A percentile compares a stretch with the other conserved stretches of the same genome.
phyloP scores from a whole-genome alignment of 495 filamentous ascomycete species.

The Talaromyces trachyspermus region DNA sequence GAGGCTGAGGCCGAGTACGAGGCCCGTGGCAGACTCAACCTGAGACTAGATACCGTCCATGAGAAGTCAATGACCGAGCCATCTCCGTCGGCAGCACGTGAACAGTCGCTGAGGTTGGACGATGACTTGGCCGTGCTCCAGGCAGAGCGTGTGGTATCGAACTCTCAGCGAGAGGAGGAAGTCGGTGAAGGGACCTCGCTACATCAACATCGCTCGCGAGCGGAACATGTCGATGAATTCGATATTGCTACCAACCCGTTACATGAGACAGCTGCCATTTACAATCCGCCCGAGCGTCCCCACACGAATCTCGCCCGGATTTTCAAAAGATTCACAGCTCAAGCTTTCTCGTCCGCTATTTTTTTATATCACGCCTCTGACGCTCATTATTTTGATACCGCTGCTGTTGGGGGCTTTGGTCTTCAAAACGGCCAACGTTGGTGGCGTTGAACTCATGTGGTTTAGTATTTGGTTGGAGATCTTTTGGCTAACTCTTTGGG shows the following conservation, averaged over 20 bases:
- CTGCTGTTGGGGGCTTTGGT: slow-evolving; percentile 67
- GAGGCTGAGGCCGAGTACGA: slow-evolving; percentile 11
- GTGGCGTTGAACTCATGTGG: slow-evolving; percentile 76
- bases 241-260: slow-evolving; percentile 67
- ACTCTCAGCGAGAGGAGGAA: slow-evolving; percentile 40
- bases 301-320: slow-evolving; percentile 52
- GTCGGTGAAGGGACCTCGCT: slow-evolving; percentile 35
- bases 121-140: slow-evolving; percentile 82
- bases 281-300: slow-evolving; percentile 62
- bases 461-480: slow-evolving; percentile 94
- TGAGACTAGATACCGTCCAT: not conserved
- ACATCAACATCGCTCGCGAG: slow-evolving; percentile 34
- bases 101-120: slow-evolving; percentile 64
- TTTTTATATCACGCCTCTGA: slow-evolving; percentile 80
- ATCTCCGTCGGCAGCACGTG: slow-evolving; percentile 50
- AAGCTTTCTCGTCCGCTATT: slow-evolving; percentile 72
- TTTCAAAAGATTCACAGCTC: slow-evolving; percentile 65
- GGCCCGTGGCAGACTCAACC: not conserved
- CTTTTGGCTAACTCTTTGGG: slow-evolving; percentile 89
- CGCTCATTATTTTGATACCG: slow-evolving; percentile 69
- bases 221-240: slow-evolving; percentile 74
- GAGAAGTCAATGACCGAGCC: slow-evolving; percentile 13
- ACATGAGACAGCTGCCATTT: slow-evolving; percentile 61
- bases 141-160: slow-evolving; percentile 67
- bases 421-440: slow-evolving; percentile 58